Evolutionary conservation across 2,329 filamentous ascomycete species (phyloP).

Genomic region (Cladosporium velox): DNA sequence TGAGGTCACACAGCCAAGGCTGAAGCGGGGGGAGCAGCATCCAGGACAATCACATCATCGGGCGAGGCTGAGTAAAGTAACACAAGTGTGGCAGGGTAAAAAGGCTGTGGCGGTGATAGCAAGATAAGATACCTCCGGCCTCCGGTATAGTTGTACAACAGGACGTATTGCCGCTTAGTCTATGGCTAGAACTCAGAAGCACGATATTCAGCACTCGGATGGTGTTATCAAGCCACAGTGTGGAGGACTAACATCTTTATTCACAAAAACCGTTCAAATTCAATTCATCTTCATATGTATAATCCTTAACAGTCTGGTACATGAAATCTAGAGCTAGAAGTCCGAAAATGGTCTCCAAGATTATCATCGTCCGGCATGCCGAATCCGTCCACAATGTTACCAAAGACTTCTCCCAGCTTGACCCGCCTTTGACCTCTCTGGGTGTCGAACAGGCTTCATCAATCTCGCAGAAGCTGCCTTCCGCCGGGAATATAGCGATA

Average conservation of each 20-base stretch:
- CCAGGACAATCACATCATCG: background rate
- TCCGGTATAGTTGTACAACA: background rate
- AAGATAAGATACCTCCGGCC: background rate
- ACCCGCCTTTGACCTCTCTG: background rate
- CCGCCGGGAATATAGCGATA: background rate
- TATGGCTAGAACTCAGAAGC: background rate
- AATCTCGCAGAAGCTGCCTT: background rate
- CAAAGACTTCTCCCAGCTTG: slow-evolving; percentile 8
- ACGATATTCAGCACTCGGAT: background rate
- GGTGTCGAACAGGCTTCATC: background rate
- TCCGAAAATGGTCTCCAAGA: background rate
- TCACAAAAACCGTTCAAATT: background rate
- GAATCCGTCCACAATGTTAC: background rate
- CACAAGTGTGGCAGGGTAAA: background rate
- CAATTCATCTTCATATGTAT: background rate
- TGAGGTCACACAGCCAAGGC: slow-evolving; percentile 6
- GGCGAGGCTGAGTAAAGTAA: background rate
- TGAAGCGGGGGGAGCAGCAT: slow-evolving; percentile 5
- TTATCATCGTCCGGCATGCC: slow-evolving; percentile 3
- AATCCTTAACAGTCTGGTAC: background rate
- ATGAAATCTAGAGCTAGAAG: background rate
- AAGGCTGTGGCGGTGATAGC: background rate
- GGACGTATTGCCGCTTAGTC: background rate
- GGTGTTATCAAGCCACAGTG: background rate
- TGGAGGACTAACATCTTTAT: background rate